Conservation (phyloP, 768 basidiomycete species). For the Terana coerulea region DNA sequence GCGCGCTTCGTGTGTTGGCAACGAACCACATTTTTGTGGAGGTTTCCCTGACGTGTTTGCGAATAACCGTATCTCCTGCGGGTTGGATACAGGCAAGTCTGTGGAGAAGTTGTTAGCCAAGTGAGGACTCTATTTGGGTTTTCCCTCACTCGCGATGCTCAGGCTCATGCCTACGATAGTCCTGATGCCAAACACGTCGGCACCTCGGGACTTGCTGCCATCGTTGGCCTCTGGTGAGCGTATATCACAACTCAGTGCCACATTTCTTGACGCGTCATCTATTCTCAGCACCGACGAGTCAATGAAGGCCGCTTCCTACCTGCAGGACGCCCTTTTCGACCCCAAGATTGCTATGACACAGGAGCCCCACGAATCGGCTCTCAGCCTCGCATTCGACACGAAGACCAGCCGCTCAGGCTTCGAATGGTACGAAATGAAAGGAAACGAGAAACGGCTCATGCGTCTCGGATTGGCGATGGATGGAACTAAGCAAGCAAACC, state of each 20-base stretch:
- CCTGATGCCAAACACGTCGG: constrained; percentile 9
- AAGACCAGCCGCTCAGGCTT: neutral
- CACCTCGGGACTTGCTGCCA: neutral
- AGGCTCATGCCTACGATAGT: neutral
- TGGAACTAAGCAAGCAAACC: neutral
- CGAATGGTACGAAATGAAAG: constrained; percentile 15
- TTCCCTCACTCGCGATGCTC: neutral
- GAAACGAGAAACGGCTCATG: constrained; percentile 17
- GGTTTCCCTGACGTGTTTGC: constrained; percentile 28
- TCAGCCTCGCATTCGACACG: constrained; percentile 12
- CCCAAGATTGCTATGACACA: constrained; percentile 17
- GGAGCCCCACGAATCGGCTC: constrained; percentile 16
- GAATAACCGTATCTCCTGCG: constrained; percentile 24
- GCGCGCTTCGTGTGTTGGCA: constrained; percentile 28
- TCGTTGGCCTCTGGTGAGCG: constrained; percentile 17
- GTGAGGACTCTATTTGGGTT: neutral
- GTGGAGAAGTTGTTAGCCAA: constrained; percentile 5
- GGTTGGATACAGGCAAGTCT: constrained; percentile 18
- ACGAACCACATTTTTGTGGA: constrained; percentile 29
- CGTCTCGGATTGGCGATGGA: constrained; percentile 25
- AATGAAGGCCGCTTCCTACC: constrained; percentile 13
- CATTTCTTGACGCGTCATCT: neutral
- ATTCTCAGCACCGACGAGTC: constrained; percentile 17
- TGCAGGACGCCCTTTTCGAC: constrained; percentile 19
- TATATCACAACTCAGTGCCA: neutral